These are phyloP conservation scores for Boletus tylopilopsis DNA, from an alignment of 768 basidiomycete species.

Conservation along the genomic window DNA sequence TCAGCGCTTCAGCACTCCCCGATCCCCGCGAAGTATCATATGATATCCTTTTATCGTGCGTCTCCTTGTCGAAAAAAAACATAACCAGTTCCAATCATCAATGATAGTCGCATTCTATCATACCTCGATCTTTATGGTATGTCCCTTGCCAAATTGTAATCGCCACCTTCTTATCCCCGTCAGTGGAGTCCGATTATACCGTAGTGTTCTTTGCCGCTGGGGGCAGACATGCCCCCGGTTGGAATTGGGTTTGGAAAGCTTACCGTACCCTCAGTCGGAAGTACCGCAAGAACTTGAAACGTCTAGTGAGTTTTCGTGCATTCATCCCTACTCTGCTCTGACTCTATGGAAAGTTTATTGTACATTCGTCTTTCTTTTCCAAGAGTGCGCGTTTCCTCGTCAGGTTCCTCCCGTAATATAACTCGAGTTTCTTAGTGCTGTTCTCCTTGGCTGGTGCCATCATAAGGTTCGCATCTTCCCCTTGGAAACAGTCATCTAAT, in stretches of 20 bases:
- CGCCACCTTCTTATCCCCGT: background rate
- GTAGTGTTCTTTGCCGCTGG: slow-evolving; percentile 87
- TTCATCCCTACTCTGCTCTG: slow-evolving; percentile 2
- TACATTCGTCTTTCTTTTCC: slow-evolving; percentile 85
- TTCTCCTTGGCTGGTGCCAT: slow-evolving; percentile 86
- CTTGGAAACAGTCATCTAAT: background rate
- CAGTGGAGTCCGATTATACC: slow-evolving; percentile 87
- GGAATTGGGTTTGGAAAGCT: slow-evolving; percentile 93
- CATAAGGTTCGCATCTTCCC: slow-evolving; percentile 55
- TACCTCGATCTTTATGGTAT: slow-evolving; percentile 80
- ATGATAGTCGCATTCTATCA: slow-evolving; percentile 57
- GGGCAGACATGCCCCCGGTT: slow-evolving; percentile 65
- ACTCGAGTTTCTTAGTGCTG: slow-evolving; percentile 53
- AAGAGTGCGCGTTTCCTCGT: slow-evolving; percentile 54
- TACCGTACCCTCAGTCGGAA: slow-evolving; percentile 77
- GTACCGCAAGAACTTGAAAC: slow-evolving; percentile 86
- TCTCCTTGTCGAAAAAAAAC: slow-evolving; percentile 8
- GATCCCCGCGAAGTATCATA: slow-evolving; percentile 76
- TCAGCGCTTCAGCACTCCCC: slow-evolving; percentile 80
- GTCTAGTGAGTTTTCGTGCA: slow-evolving; percentile 48
- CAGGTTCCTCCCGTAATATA: background rate
- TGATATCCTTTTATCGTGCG: slow-evolving; percentile 71
- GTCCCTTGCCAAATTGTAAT: slow-evolving; percentile 10
- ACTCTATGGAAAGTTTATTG: slow-evolving; percentile 57
- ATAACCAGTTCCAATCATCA: no score